Conservation (phyloP, 805 yeast genomes). For the Pichia occidentalis region DNA sequence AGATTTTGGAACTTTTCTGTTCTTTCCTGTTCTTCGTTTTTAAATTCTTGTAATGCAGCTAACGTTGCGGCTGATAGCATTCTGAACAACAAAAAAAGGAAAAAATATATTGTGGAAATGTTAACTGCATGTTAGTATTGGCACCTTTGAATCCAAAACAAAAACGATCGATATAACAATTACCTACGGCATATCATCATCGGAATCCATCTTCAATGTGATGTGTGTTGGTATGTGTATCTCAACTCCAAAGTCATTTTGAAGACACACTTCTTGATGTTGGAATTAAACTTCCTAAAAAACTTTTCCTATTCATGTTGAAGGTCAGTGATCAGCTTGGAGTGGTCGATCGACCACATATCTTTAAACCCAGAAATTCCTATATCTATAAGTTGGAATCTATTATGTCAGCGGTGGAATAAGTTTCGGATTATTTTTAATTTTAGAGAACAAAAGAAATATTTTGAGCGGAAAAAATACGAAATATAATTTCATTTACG, state of each 20-base stretch:
- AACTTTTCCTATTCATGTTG: too few relatives aligned
- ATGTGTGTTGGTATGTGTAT: background rate
- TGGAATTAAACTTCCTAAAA: background rate
- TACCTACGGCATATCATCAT: constrained; percentile 14
- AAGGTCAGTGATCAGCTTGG: too few relatives aligned
- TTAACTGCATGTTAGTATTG: background rate
- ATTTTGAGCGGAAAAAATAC: too few relatives aligned
- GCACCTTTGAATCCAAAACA: background rate
- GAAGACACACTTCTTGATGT: background rate
- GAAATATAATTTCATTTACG: too few relatives aligned
- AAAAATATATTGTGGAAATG: too few relatives aligned
- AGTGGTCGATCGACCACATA: too few relatives aligned
- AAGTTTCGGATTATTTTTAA: too few relatives aligned
- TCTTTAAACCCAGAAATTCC: too few relatives aligned
- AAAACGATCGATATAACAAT: background rate
- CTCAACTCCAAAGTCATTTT: background rate
- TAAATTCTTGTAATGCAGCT: constrained; percentile 59
- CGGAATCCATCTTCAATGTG: constrained; percentile 8
- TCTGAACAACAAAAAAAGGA: constrained; percentile 18
- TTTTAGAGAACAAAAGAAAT: too few relatives aligned
- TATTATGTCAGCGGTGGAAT: too few relatives aligned
- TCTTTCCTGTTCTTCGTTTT: constrained; percentile 53
- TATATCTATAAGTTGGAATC: too few relatives aligned
- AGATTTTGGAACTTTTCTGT: constrained; percentile 50
- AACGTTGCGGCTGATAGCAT: constrained; percentile 43